Conservation (phyloP, 108 stramenopile species). For the Skeletonema menzelii region DNA sequence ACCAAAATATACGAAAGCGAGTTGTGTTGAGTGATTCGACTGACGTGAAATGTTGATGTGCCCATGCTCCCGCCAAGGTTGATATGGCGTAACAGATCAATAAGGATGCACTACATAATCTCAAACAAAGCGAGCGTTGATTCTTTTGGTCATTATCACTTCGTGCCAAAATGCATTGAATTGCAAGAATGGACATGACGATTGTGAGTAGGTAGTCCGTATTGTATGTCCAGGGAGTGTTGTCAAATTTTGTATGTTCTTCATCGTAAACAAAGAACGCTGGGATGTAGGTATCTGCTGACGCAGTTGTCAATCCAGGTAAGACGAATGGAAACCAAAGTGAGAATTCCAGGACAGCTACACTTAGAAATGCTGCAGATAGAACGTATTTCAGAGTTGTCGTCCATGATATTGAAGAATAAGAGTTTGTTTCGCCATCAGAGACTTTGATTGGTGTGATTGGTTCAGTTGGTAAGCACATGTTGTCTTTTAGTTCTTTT, state of each 20-base stretch:
- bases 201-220: conserved; percentile 78
- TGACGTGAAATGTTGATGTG: conserved; percentile 62
- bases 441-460: neutral
- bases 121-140: conserved; percentile 2
- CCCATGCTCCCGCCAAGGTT: conserved; percentile 65
- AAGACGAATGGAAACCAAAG: conserved; percentile 46
- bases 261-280: conserved; percentile 62
- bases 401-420: neutral
- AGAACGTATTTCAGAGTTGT: neutral
- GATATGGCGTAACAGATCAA: conserved; percentile 63
- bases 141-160: neutral
- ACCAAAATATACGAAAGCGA: conserved; percentile 75
- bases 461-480: neutral
- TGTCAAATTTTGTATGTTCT: conserved; percentile 65
- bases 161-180: conserved; percentile 10
- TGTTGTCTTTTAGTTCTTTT: neutral
- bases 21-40: conserved; percentile 51
- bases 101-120: conserved; percentile 33
- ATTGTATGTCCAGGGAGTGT: conserved; percentile 77
- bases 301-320: conserved; percentile 53
- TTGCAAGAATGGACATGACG: conserved; percentile 53
- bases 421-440: neutral
- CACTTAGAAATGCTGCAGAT: neutral
- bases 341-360: conserved; percentile 22
- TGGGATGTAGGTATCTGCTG: conserved; percentile 47